Base-by-base conservation (phyloP, 495 filamentous ascomycete species). In the Hypoxylon cercidicola region DNA sequence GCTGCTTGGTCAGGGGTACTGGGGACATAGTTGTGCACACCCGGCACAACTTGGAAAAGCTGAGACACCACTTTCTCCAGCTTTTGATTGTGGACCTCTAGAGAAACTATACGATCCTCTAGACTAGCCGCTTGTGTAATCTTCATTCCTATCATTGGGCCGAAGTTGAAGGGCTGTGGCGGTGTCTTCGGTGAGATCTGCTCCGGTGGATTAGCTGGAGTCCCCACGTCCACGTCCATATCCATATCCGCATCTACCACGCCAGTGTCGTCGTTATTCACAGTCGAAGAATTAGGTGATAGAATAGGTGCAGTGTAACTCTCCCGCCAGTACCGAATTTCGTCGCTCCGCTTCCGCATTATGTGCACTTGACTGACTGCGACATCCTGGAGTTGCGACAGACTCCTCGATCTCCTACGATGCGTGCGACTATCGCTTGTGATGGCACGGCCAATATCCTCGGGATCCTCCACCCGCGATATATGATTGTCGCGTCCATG, bases 251-350 rank as follows among this genome's bases (percentile, higher is more conserved):
- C n/a, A n/a, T n/a, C n/a, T n/a, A 62, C 58, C n/a, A 70, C 53
- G 39, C 59, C 75, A 7, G 70, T 68, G 20, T 80, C 78, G 20
- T 81, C 80, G 12, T 72, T 68, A 43, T 81, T 77, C 8, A 75
- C 72, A 18, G 78, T 79, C 4, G 80, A 83, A 21, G 81, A 79
- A 46, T 83, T 64, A 12, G 81, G 78, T 6, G 83, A 85, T 54
- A 80, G 62, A 43, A 79, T 72, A 1, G 74, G 75, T 8, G 75
- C 75, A 28, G 79, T 77, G 59, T 81, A 83, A 19, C 82, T 84
- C 68, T 82, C 80, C 40, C 83, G 76, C 83, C 83, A 85, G 61
- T 82, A 84, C 18, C 82, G 81, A 20, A 85, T 84, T 68, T 87
- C 84, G 40, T 85, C 84, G 60, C 83, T 85, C 13, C 83, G 76